These are phyloP conservation scores for Trypanosoma lewisi DNA, from an alignment of 208 protist species.

Conservation along the genomic window DNA sequence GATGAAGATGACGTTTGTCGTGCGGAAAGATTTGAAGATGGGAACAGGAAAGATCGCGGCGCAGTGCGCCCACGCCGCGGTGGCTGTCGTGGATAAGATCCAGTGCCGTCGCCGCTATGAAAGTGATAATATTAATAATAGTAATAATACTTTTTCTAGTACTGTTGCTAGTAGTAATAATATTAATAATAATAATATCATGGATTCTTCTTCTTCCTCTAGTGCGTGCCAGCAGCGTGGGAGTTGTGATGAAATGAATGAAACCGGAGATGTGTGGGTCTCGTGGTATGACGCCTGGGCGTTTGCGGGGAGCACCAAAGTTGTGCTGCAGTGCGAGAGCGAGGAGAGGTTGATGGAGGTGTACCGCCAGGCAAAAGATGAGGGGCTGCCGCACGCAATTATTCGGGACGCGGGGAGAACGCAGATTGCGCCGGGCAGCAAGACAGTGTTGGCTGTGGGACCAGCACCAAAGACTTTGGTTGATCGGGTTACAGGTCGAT, in stretches of 20 bases:
- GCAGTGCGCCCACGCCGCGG: slow-evolving; percentile 94
- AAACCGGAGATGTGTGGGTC: slow-evolving; percentile 21
- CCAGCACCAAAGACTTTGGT: slow-evolving; percentile 75
- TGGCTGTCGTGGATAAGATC: slow-evolving; percentile 82
- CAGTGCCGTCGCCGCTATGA: slow-evolving; percentile 24
- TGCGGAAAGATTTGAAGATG: slow-evolving; percentile 95
- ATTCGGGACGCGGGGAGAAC: slow-evolving; percentile 92
- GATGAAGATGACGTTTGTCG: slow-evolving; percentile 92
- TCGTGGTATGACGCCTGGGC: slow-evolving; percentile 78
- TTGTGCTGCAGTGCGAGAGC: slow-evolving; percentile 73
- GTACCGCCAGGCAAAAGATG: slow-evolving; percentile 33
- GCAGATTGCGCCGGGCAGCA: slow-evolving; percentile 89
- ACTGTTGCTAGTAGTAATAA: too few species aligned
- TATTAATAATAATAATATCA: slow-evolving; percentile 26
- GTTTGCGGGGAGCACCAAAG: slow-evolving; percentile 66
- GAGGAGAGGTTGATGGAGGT: slow-evolving; percentile 71
- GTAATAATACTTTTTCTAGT: too few species aligned
- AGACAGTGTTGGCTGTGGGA: slow-evolving; percentile 90
- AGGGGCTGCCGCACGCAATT: slow-evolving; percentile 63
- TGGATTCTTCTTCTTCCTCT: not conserved
- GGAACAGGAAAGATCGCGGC: slow-evolving; percentile 94
- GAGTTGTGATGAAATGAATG: not conserved
- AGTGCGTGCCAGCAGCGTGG: not conserved
- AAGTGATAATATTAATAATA: not conserved
- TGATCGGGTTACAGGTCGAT: slow-evolving; percentile 80